Conservation (phyloP, 108 stramenopile genomes). For the Discostella pseudostelligera region DNA sequence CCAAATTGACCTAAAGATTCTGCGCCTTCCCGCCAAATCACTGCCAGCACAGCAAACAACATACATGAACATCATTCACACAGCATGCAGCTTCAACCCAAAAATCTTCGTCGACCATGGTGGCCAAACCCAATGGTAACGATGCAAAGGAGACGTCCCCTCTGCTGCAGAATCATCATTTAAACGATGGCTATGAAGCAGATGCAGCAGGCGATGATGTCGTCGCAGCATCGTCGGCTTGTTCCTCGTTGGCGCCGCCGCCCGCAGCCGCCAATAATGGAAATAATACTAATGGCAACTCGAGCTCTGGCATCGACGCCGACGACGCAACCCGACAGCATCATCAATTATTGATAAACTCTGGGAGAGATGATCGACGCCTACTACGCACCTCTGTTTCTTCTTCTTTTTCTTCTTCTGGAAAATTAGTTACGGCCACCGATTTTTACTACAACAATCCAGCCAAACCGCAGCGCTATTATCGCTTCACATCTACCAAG, state of each 20-base stretch:
- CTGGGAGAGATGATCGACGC: too few species aligned
- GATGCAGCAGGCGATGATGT: not conserved
- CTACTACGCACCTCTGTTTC: too few species aligned
- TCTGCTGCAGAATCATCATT: not conserved
- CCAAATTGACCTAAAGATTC: too few species aligned
- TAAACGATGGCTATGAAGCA: not conserved
- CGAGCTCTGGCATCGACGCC: not conserved
- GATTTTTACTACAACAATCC: conserved; percentile 28
- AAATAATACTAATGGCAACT: not conserved
- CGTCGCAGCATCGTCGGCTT: not conserved
- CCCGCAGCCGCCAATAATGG: not conserved
- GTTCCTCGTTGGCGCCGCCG: not conserved
- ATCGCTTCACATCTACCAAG: conserved; percentile 78
- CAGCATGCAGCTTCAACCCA: too few species aligned
- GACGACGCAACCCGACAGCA: too few species aligned
- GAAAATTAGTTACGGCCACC: conserved; percentile 3
- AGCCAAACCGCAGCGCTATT: conserved; percentile 81
- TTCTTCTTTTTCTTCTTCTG: too few species aligned
- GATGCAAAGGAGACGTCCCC: not conserved
- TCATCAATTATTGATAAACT: too few species aligned
- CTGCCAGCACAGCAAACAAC: too few species aligned
- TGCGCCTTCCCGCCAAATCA: too few species aligned
- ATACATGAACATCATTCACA: not conserved
- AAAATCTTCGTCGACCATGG: too few species aligned
- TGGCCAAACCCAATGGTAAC: not conserved